Evolutionary conservation across 1,284 basidiomycete genomes (phyloP).

Genomic region (Serendipita sp.): DNA sequence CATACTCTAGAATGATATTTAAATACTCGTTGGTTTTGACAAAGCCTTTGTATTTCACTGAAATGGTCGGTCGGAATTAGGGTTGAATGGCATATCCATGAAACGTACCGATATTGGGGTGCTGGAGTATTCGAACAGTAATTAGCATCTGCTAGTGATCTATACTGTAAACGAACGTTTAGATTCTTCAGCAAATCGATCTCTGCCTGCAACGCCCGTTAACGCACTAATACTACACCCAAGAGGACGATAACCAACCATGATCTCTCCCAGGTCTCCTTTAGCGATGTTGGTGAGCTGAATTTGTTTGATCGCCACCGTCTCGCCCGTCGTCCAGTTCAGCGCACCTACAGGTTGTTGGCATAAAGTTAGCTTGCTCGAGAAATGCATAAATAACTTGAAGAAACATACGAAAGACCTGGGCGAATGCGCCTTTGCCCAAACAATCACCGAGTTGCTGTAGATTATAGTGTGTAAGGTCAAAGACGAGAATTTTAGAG

Average conservation of each 20-base stretch:
- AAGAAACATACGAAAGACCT: conserved; percentile 69
- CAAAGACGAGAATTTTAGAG: not conserved
- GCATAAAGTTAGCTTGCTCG: not conserved
- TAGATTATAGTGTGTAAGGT: not conserved
- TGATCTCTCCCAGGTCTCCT: conserved; percentile 87
- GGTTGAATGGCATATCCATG: too few relatives aligned
- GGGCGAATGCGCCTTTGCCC: conserved; percentile 87
- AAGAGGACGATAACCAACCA: conserved; percentile 42
- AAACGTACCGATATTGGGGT: conserved; percentile 16
- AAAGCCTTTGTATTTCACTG: conserved; percentile 94
- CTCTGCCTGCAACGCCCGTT: conserved; percentile 51
- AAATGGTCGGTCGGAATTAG: conserved; percentile 21
- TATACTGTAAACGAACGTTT: conserved; percentile 41
- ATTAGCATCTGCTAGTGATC: not conserved
- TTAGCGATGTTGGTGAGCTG: conserved; percentile 86
- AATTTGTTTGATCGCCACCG: conserved; percentile 91
- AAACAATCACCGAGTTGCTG: conserved; percentile 90
- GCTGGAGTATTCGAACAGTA: conserved; percentile 17
- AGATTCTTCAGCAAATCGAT: conserved; percentile 96
- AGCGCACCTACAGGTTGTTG: conserved; percentile 50
- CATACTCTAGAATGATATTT: conserved; percentile 89
- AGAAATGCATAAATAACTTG: not conserved
- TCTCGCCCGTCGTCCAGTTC: conserved; percentile 94
- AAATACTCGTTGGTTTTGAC: conserved; percentile 88
- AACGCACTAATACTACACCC: conserved; percentile 1